phyloP scores from a whole-genome alignment of 495 filamentous ascomycete genomes.

The Beverwykella pulmonaria region DNA sequence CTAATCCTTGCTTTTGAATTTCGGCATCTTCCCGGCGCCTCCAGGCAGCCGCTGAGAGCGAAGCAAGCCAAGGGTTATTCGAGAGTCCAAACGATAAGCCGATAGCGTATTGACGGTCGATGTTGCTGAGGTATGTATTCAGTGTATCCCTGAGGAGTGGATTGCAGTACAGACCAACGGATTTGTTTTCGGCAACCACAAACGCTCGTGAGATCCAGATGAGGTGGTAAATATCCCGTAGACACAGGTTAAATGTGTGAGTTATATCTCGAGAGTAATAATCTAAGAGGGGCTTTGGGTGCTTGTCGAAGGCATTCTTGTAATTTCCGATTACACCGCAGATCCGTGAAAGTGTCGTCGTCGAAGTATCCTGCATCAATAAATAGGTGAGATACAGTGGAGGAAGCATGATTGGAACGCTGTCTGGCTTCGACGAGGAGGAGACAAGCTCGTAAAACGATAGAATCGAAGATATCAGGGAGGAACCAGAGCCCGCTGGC shows the following conservation, averaged over 20 bases:
- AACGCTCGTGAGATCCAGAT: constrained; percentile 81
- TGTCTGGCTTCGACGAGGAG: constrained; percentile 50
- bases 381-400: constrained; percentile 69
- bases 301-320: constrained; percentile 73
- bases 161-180: constrained; percentile 71
- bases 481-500: constrained; percentile 40
- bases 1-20: constrained; percentile 35
- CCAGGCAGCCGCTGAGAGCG: constrained; percentile 68
- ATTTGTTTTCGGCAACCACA: constrained; percentile 65
- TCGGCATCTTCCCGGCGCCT: constrained; percentile 63
- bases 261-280: constrained; percentile 59
- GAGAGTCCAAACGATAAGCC: constrained; percentile 68
- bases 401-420: constrained; percentile 65
- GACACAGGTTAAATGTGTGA: constrained; percentile 76
- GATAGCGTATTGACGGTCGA: constrained; percentile 51
- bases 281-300: constrained; percentile 50
- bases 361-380: constrained; percentile 64
- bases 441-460: constrained; percentile 73
- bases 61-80: constrained; percentile 65
- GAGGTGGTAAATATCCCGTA: constrained; percentile 89
- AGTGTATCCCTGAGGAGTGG: constrained; percentile 52
- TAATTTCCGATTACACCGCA: constrained; percentile 67
- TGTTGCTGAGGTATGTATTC: constrained; percentile 51
- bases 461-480: constrained; percentile 58
- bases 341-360: constrained; percentile 68